A percentile compares a stretch with the other conserved stretches of the same genome.
These are phyloP conservation scores for Potentilla sterilis DNA, from an alignment of 306 rosid species.

Conservation along the genomic window DNA sequence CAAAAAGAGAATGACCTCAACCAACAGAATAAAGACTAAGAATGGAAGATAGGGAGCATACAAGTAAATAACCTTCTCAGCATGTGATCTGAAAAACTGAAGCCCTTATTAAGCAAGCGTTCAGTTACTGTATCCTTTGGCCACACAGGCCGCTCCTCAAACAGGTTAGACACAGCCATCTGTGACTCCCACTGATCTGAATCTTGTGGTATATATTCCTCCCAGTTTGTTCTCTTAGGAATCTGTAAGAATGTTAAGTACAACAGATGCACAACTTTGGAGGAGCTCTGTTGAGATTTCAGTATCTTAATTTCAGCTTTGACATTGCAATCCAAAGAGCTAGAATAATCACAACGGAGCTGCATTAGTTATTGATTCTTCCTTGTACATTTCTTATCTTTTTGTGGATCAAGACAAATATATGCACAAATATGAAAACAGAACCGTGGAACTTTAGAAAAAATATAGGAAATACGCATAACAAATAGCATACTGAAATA, in stretches of 20 bases:
- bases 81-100: constrained; percentile 46
- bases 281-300: neutral
- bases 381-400: neutral
- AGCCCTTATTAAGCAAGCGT: constrained; percentile 64
- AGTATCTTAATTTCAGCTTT: neutral
- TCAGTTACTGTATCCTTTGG: constrained; percentile 63
- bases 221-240: constrained; percentile 91
- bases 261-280: constrained; percentile 23
- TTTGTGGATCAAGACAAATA: neutral
- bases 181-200: constrained; percentile 84
- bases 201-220: constrained; percentile 64
- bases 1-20: constrained; percentile 25
- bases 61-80: constrained; percentile 64
- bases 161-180: constrained; percentile 63
- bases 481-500: too few relatives aligned
- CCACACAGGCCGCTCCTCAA: constrained; percentile 92
- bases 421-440: neutral
- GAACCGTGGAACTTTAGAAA: too few relatives aligned
- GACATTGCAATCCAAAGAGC: neutral
- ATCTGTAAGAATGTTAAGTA: constrained; percentile 79
- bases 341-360: neutral
- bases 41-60: constrained; percentile 7
- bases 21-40: constrained; percentile 11
- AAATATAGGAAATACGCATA: too few relatives aligned
- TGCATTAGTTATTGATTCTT: neutral